Evolutionary conservation across 148 eudicot species (phyloP), one percentile per base, ranked within the genome.

Genomic region (Polygonum maritimum): DNA sequence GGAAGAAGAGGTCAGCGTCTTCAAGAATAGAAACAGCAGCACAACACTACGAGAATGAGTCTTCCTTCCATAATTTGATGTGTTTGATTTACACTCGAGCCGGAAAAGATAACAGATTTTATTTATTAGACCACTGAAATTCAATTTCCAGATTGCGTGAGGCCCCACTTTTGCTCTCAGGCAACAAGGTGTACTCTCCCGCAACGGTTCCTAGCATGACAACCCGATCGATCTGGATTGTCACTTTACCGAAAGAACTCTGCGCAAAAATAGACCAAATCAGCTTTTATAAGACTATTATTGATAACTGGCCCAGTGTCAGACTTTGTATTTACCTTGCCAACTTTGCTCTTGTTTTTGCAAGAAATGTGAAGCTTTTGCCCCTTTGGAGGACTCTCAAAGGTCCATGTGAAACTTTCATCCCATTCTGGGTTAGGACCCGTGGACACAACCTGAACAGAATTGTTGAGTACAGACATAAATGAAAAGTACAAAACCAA

Each of bases 271-370:
- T 4, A 44, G 14, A 14, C 54, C 73, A 47, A 49, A 75, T 74
- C 16, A 35, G 71, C 15, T 40, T 35, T 36, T 36, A 7, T 67
- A 67, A 67, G 3, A 35, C 31, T 26, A 26, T 67, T n/a, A 67
- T 38, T 67, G 19, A 14, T 16, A 36, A 36, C 5, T 15, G 19
- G 19, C 4, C 18, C 45, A 35, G 41, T 36, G 21, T 67, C 44
- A 38, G 47, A 35, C 63, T 31, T 67, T 67, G 45, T 38, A 47
- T 44, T 83, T 86, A 90, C 99, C 99, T 95, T 95, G 73, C 99
- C 99, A 82, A 95, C 93, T 84, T 95, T 95, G 94, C 99, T 95
- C 88, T 95, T 95, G 79, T 95, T 95, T 85, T 92, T 95, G 94
- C 99, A 95, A 22, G 99, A 95, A 62, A 95, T 95, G 76, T 89